Percentiles rank a stretch among this genome's conserved stretches.
Conservation (phyloP, 2,329 filamentous ascomycete species). For the Fusarium mundagurra region DNA sequence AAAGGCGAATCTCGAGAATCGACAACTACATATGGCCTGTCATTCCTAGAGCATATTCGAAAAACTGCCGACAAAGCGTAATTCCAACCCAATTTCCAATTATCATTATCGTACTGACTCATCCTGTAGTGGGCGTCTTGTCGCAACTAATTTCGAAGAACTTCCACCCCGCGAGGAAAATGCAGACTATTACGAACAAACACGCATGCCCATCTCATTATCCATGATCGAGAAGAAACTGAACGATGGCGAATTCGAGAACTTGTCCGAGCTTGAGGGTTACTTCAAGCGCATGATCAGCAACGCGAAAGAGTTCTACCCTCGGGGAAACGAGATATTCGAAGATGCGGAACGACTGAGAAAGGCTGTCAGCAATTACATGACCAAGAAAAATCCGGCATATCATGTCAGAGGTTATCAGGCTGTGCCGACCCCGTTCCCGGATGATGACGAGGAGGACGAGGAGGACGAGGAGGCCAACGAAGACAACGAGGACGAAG, state of each 20-base stretch:
- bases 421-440: constrained; percentile 76
- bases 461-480: constrained; percentile 38
- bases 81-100: constrained; percentile 44
- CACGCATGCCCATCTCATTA: constrained; percentile 81
- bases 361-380: constrained; percentile 87
- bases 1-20: constrained; percentile 72
- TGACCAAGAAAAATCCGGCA: constrained; percentile 86
- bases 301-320: constrained; percentile 87
- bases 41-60: constrained; percentile 79
- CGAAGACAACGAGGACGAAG: constrained; percentile 47
- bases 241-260: constrained; percentile 72
- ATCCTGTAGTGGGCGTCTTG: constrained; percentile 71
- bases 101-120: constrained; percentile 32
- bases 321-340: constrained; percentile 75
- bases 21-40: constrained; percentile 76
- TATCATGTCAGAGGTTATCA: constrained; percentile 76
- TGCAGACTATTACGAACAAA: constrained; percentile 80
- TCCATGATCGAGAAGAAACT: constrained; percentile 81
- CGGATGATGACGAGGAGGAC: constrained; percentile 40
- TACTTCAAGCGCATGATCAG: constrained; percentile 89
- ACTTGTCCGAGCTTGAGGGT: constrained; percentile 79
- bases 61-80: constrained; percentile 85
- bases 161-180: constrained; percentile 72
- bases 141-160: constrained; percentile 79
- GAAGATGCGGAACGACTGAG: constrained; percentile 88